Evolutionary conservation across 2,329 filamentous ascomycete species (phyloP), one percentile per base, ranked within the genome.

Genomic region (Cadophora sp.): DNA sequence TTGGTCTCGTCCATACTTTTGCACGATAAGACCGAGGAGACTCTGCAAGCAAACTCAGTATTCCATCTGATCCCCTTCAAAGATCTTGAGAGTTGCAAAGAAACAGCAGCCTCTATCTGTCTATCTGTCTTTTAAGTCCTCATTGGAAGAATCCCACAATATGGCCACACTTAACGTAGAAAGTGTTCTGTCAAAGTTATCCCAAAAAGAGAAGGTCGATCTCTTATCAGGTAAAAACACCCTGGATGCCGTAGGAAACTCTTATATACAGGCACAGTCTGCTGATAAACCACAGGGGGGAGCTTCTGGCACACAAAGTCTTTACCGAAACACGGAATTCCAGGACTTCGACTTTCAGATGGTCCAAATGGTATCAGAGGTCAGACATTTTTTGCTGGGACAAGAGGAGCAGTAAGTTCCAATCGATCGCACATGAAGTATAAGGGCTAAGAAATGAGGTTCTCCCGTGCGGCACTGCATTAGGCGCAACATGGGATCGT

Each of bases 401-500:
- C 81, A 79, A 71, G 83, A 79, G 77, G 80, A 0, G 80, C 80
- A 0, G 58, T 46, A 29, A 60, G 31, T 40, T 60, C 6, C n/a
- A n/a, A n/a, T 26, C 27, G 19, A 46, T n/a, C 2, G 51, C 19
- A 3, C 8, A 22, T n/a, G 43, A 46, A 46, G 22, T 5, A n/a
- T 46, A 19, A 46, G 4, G 19, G 19, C 43, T 22, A 9, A 46
- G 4, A 5, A 22, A 5, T 3, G 4, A 46, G 43, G 43, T 46
- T n/a, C 19, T 46, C 4, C 43, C 43, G 19, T 46, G 43, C 22
- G 16, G 43, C 9, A 46, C 16, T 5, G 43, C 43, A 9, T 46
- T 46, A 22, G 43, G 43, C 9, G 43, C 19, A 46, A 46, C 43
- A 3, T 46, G 43, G 43, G 43, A 46, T 22, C 43, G 43, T 22